phyloP scores from a whole-genome alignment of 108 stramenopile genomes.

The Pseudonitzschia multiseries region DNA sequence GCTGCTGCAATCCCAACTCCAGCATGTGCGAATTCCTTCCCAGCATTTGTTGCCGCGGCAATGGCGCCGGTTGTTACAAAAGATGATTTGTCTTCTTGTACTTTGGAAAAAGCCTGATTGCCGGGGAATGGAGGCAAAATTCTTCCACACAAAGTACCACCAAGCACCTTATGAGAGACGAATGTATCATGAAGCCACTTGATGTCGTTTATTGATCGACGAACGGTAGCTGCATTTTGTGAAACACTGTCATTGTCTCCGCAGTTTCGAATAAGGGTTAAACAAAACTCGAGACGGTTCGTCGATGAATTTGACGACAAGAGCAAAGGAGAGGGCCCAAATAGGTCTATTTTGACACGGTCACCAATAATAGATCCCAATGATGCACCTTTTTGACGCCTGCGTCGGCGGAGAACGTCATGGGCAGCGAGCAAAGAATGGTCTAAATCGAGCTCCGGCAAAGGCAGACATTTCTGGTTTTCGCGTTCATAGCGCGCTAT shows the following conservation, averaged over 20 bases:
- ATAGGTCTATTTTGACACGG: constrained; percentile 37
- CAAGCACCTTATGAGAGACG: constrained; percentile 65
- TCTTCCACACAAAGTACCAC: constrained; percentile 82
- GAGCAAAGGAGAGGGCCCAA: constrained; percentile 26
- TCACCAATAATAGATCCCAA: neutral
- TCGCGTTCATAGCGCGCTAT: constrained; percentile 51
- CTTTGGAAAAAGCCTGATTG: neutral
- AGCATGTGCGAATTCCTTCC: constrained; percentile 40
- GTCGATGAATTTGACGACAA: constrained; percentile 22
- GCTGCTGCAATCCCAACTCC: constrained; percentile 39
- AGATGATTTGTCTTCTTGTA: constrained; percentile 23
- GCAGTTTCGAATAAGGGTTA: constrained; percentile 35
- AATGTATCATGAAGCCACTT: constrained; percentile 83
- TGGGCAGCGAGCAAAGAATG: constrained; percentile 65
- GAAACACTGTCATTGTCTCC: constrained; percentile 5
- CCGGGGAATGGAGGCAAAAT: constrained; percentile 79
- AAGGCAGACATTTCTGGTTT: constrained; percentile 57
- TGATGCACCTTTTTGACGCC: constrained; percentile 9
- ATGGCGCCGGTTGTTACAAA: constrained; percentile 42
- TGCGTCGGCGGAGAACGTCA: constrained; percentile 37
- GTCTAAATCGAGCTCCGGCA: constrained; percentile 83
- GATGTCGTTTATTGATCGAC: constrained; percentile 78
- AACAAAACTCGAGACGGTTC: constrained; percentile 46
- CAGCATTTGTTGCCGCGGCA: constrained; percentile 39
- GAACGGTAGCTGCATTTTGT: constrained; percentile 40